Conservation (phyloP, 225 moss, liverwort and hornwort genomes). For the Bryoerythrophyllum caledonicum region DNA sequence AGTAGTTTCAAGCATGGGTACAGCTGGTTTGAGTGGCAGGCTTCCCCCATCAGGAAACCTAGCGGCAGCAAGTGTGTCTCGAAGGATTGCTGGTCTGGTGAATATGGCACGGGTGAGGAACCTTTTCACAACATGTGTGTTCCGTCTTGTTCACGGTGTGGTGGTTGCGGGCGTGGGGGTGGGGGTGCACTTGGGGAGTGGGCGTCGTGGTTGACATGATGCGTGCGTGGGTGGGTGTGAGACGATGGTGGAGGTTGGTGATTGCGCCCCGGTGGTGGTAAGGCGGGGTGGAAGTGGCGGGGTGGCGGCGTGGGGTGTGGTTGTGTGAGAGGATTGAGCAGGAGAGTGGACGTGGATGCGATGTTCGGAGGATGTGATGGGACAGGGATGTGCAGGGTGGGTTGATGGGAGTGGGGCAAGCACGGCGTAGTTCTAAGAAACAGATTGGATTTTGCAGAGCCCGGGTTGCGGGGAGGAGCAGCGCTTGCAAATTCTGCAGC, state of each 20-base stretch:
- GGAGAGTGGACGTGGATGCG: not conserved
- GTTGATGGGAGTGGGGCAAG: not conserved
- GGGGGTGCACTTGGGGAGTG: not conserved
- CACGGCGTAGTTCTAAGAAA: not conserved
- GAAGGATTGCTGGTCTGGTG: slow-evolving; percentile 29
- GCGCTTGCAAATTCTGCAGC: slow-evolving; percentile 54
- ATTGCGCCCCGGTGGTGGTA: not conserved
- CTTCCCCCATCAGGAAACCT: slow-evolving; percentile 68
- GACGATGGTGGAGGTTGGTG: not conserved
- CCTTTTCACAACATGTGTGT: slow-evolving; percentile 17
- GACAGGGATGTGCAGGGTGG: not conserved
- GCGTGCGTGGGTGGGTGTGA: not conserved
- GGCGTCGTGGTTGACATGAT: not conserved
- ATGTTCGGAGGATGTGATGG: not conserved
- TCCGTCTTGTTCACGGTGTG: slow-evolving; percentile 11
- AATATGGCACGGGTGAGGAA: slow-evolving; percentile 56
- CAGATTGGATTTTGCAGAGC: slow-evolving; percentile 35
- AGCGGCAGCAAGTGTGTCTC: slow-evolving; percentile 44
- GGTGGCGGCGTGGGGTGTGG: not conserved
- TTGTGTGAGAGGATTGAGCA: not conserved
- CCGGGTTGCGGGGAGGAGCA: slow-evolving; percentile 62
- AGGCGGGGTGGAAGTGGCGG: not conserved
- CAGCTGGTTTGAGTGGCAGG: slow-evolving; percentile 63
- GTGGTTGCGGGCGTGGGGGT: not conserved
- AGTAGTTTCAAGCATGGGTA: slow-evolving; percentile 58